Evolutionary conservation across 1,139 yeast species (phyloP).

Genomic region (Sporopachydermia cereana): DNA sequence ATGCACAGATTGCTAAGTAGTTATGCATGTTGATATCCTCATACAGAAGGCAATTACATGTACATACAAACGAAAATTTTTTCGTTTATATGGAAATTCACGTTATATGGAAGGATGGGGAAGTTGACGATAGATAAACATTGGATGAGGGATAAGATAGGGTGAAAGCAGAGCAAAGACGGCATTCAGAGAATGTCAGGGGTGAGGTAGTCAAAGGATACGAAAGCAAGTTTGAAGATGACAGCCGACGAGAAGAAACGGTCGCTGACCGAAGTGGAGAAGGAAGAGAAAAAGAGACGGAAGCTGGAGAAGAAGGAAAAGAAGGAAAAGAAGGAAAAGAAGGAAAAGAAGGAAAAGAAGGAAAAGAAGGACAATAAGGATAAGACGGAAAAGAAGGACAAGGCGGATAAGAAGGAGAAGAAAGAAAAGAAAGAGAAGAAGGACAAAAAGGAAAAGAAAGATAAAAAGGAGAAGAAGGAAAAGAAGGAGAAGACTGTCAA

Average conservation of each 20-base stretch:
- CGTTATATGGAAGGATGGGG: background rate
- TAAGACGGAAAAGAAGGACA: constrained; percentile 34
- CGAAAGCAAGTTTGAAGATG: no score
- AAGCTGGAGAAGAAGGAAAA: constrained; percentile 14
- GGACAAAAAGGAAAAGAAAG: constrained; percentile 33
- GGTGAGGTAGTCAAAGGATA: no score
- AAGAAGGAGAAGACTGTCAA: constrained; percentile 29
- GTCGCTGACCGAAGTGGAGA: background rate
- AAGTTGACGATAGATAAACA: no score
- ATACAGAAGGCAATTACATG: no score
- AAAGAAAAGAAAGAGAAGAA: constrained; percentile 31
- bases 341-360: constrained; percentile 30
- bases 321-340: constrained; percentile 18
- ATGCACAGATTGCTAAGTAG: no score
- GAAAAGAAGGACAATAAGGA: constrained; percentile 37
- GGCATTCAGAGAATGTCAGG: no score
- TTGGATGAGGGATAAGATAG: no score
- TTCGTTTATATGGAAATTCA: background rate
- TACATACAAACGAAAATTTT: constrained; percentile 5
- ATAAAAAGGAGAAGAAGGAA: constrained; percentile 29
- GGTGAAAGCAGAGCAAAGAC: no score
- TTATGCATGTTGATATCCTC: no score
- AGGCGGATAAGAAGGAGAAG: constrained; percentile 29
- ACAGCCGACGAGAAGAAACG: background rate
- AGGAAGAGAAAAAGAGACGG: constrained; percentile 5